phyloP scores from a whole-genome alignment of 495 filamentous ascomycete species.

The Geoglossum glabrum region DNA sequence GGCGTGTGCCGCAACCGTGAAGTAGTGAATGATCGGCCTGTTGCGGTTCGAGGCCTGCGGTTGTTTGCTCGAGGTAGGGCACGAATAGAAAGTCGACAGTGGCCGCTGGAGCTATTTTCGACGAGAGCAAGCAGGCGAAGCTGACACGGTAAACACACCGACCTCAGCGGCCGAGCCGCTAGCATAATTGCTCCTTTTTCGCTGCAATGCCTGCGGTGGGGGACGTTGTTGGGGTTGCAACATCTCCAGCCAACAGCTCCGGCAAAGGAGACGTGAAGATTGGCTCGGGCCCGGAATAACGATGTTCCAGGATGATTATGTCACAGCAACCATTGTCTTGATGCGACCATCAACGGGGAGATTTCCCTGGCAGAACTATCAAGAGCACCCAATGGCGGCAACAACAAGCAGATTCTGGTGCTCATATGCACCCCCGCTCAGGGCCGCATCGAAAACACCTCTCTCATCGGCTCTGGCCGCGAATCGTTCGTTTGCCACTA shows the following conservation, averaged over 20 bases:
- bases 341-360: background rate
- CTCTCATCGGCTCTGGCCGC: background rate
- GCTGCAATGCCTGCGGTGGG: background rate
- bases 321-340: background rate
- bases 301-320: background rate
- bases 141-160: constrained; percentile 27
- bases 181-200: background rate
- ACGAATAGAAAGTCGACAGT: constrained; percentile 11
- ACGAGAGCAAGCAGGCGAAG: constrained; percentile 25
- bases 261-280: background rate
- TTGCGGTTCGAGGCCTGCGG: constrained; percentile 1
- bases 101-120: constrained; percentile 13
- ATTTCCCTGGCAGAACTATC: background rate
- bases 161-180: background rate
- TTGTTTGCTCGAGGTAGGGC: constrained; percentile 5
- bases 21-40: background rate
- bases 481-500: constrained; percentile 24
- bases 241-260: too few relatives aligned
- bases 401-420: constrained; percentile 15
- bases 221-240: background rate
- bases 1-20: background rate
- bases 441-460: background rate
- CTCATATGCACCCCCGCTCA: constrained; percentile 11
- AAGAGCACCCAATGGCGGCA: constrained; percentile 14
- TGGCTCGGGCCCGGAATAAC: background rate